Percentiles rank a stretch among this genome's conserved stretches.
Evolutionary conservation across 2,329 filamentous ascomycete genomes (phyloP).

Genomic region (Apiospora rasikravindrae): DNA sequence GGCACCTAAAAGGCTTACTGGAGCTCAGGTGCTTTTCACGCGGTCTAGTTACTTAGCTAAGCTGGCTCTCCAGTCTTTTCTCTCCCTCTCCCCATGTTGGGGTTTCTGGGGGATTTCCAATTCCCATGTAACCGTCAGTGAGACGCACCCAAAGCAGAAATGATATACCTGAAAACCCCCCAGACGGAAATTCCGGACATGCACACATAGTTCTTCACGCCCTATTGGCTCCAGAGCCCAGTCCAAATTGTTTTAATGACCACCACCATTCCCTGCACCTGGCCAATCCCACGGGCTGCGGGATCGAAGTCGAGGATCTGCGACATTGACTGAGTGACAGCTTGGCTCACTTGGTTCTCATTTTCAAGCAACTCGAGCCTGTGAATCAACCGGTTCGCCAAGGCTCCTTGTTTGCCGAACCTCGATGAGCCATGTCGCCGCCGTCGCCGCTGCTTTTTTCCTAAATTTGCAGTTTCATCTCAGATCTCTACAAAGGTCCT

Average conservation of each 20-base stretch:
- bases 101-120: constrained; percentile 9
- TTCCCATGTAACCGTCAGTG: neutral
- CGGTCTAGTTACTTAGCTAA: neutral
- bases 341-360: neutral
- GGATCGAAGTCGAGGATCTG: neutral
- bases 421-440: neutral
- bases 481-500: neutral
- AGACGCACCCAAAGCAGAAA: neutral
- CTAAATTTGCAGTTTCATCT: neutral
- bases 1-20: neutral
- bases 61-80: neutral
- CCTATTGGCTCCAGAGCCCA: neutral
- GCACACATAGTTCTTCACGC: neutral
- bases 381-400: neutral
- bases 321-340: constrained; percentile 5
- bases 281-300: neutral
- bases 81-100: neutral
- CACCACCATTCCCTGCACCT: neutral
- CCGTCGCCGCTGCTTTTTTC: neutral
- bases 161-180: neutral
- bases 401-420: neutral
- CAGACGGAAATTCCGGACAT: neutral
- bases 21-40: neutral
- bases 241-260: neutral
- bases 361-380: neutral